phyloP scores from a whole-genome alignment of 129 eudicot species.

The Ambrosia artemisiifolia region DNA sequence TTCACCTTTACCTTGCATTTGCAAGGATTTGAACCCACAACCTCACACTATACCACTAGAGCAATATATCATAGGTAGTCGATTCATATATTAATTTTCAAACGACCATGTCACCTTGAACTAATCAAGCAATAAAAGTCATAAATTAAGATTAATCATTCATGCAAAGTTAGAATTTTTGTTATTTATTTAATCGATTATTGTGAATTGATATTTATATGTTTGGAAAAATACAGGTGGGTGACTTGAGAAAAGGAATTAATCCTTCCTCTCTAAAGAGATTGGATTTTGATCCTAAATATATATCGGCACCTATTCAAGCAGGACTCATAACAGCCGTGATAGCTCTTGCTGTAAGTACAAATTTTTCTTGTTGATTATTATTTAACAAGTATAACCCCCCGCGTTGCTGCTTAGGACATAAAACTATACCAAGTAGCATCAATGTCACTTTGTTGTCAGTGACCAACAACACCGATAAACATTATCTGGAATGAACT shows the following conservation, averaged over 20 bases:
- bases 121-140: neutral
- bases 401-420: too few relatives aligned
- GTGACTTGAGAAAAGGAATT: slow-evolving; percentile 63
- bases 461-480: too few relatives aligned
- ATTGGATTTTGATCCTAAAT: slow-evolving; percentile 54
- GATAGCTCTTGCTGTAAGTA: slow-evolving; percentile 79
- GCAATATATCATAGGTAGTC: too few relatives aligned
- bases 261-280: slow-evolving; percentile 54
- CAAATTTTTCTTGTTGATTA: neutral
- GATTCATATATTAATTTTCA: neutral
- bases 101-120: too few relatives aligned
- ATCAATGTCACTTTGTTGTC: too few relatives aligned
- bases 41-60: too few relatives aligned
- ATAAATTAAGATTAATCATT: neutral
- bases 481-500: neutral
- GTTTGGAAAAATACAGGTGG: slow-evolving; percentile 49
- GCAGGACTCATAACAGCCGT: slow-evolving; percentile 79
- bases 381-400: neutral
- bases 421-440: too few relatives aligned
- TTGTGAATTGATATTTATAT: neutral
- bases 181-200: neutral
- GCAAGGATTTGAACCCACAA: too few relatives aligned
- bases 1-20: too few relatives aligned
- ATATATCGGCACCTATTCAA: slow-evolving; percentile 61
- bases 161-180: too few relatives aligned